Conservation (phyloP, 257 asterid species). For the Lantana camara region DNA sequence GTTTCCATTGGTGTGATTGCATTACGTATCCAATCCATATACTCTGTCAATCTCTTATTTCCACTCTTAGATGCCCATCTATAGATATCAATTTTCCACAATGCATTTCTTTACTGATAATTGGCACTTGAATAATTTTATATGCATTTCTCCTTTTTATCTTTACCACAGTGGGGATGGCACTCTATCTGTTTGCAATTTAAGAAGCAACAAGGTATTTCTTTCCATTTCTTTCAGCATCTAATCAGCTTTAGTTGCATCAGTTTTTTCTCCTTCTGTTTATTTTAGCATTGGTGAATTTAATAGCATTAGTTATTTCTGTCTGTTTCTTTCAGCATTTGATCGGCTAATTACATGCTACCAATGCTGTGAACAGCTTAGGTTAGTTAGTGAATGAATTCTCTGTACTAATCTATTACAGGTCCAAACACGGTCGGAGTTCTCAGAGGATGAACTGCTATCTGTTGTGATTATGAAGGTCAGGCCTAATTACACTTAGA, state of each 20-base stretch:
- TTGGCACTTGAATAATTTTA: not conserved
- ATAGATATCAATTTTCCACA: not conserved
- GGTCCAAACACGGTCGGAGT: constrained; percentile 90
- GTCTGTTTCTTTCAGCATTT: constrained; percentile 23
- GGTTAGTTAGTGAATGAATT: constrained; percentile 10
- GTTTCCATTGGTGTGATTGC: not conserved
- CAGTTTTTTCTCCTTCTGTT: constrained; percentile 1
- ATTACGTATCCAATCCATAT: not conserved
- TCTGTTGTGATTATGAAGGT: constrained; percentile 95
- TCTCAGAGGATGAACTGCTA: constrained; percentile 94
- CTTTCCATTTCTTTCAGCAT: constrained; percentile 21
- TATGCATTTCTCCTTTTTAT: constrained; percentile 7
- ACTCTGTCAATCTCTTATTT: constrained; percentile 8
- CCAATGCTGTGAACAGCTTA: not conserved
- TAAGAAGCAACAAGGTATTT: constrained; percentile 85
- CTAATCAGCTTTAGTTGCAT: not conserved
- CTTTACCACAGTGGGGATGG: constrained; percentile 84
- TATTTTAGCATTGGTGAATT: constrained; percentile 13
- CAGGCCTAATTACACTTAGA: constrained; percentile 19
- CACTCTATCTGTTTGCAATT: constrained; percentile 86
- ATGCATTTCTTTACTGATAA: not conserved
- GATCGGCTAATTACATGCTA: constrained; percentile 9
- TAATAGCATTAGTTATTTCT: constrained; percentile 46
- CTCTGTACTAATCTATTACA: constrained; percentile 30
- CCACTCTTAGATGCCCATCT: constrained; percentile 8